phyloP scores from a whole-genome alignment of 1,139 yeast species.

The Debaryomycetaceae sp. region DNA sequence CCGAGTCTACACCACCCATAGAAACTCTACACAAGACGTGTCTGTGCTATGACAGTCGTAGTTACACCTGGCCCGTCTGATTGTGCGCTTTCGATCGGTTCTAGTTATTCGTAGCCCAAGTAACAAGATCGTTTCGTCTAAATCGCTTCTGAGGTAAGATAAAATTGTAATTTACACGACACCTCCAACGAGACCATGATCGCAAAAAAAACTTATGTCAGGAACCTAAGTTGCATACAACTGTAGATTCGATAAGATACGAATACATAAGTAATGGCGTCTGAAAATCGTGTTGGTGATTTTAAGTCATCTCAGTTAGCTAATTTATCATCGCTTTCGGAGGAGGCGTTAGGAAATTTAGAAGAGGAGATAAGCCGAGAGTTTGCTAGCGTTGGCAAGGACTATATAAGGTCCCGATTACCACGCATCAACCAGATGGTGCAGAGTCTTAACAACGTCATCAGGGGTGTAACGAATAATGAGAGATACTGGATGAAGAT shows the following conservation, averaged over 20 bases:
- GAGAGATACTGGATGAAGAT: constrained; percentile 36
- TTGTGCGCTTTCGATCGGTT: no score
- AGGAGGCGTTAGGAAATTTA: constrained; percentile 25
- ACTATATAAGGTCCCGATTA: constrained; percentile 30
- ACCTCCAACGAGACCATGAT: neutral
- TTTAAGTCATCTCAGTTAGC: neutral
- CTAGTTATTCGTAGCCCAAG: no score
- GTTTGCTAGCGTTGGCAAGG: constrained; percentile 25
- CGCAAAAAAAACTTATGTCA: neutral
- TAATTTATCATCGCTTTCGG: neutral
- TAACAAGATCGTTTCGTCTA: no score
- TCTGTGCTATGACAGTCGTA: no score
- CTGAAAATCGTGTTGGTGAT: neutral
- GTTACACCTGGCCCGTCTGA: no score
- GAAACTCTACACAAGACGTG: no score
- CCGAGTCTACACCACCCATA: no score
- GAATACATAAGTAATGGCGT: neutral
- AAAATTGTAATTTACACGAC: neutral
- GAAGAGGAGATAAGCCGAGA: constrained; percentile 32
- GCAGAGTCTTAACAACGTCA: constrained; percentile 23
- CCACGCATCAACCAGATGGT: constrained; percentile 30
- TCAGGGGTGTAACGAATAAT: constrained; percentile 25
- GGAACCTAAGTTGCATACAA: neutral
- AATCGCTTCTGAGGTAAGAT: neutral
- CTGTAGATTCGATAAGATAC: neutral